Base-by-base conservation (phyloP, 495 filamentous ascomycete genomes). In the Penicillium samsonianum region DNA sequence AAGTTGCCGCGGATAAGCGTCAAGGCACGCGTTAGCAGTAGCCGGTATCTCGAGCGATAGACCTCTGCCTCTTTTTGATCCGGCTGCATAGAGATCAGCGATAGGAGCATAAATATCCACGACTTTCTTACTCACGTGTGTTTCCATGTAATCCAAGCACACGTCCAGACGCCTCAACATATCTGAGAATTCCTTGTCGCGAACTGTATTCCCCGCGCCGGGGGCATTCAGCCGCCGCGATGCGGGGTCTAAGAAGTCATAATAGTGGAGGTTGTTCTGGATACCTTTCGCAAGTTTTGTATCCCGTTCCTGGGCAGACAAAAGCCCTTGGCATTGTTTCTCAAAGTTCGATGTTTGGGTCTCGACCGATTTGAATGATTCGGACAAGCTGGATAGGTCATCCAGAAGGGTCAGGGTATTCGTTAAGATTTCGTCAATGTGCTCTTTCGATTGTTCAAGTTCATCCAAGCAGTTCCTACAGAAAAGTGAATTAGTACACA, bases 151-250 rank as follows among this genome's bases (percentile, higher is more conserved):
- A 46, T 85, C 89, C 62, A 98, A 80, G 68, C 94, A 98, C 47
- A 86, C 83, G 69, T 98, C 92, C 14, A 98, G 75, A 53, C 87
- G 92, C 26, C 81, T 76, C 23, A 98, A 73, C 80, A 97, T 92
- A 55, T 96, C 89, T 10, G 84, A 87, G 65, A 93, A 98, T 53
- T 86, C 88, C 61, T 86, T 84, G 57, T 85, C 87, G 50, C 90
- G 87, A 38, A 93, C 91, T 42, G 91, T 81, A 61, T 86, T 92
- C 30, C 87, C 84, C 20, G 92, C 91, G 14, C 92, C 91, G 9
- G 95, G 94, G 22, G 92, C 92, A 78, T 97, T 96, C 41, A 98
- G 83, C 26, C 89, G 82, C 50, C 91, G 82, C 11, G 92, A 96
- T 47, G 93, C 90, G 48, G 88, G 92, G 56, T 97, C 94, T 20